A percentile compares a stretch with the other conserved stretches of the same genome.
Conservation (phyloP, 2,329 filamentous ascomycete species). For the Paecilomyces niveus region DNA sequence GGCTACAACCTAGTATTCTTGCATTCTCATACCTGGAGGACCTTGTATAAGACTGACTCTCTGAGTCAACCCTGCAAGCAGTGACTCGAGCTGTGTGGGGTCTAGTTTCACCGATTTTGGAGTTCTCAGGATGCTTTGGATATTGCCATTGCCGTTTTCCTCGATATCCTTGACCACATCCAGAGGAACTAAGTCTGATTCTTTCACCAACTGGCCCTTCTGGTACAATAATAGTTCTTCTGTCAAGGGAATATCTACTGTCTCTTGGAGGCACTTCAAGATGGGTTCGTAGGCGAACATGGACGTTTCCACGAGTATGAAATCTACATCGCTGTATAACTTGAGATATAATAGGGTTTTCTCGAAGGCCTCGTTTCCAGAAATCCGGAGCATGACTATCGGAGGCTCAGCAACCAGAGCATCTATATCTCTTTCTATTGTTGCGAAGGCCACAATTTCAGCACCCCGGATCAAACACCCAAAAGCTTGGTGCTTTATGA, state of each 20-base stretch:
- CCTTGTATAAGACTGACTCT: slow-evolving; percentile 61
- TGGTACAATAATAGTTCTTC: slow-evolving; percentile 43
- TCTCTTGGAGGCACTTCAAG: slow-evolving; percentile 51
- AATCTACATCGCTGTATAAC: slow-evolving; percentile 29
- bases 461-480: slow-evolving; percentile 51
- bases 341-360: slow-evolving; percentile 43
- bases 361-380: slow-evolving; percentile 38
- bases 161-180: slow-evolving; percentile 11
- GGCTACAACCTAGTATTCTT: background rate
- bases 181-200: slow-evolving; percentile 7
- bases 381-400: slow-evolving; percentile 46
- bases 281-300: slow-evolving; percentile 65
- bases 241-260: slow-evolving; percentile 50
- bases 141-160: slow-evolving; percentile 13
- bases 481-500: slow-evolving; percentile 55
- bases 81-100: slow-evolving; percentile 49
- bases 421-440: slow-evolving; percentile 46
- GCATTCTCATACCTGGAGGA: slow-evolving; percentile 52
- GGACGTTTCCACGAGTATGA: slow-evolving; percentile 57
- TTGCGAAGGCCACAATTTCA: slow-evolving; percentile 54
- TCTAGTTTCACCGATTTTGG: slow-evolving; percentile 37
- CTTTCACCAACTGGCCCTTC: slow-evolving; percentile 5
- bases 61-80: slow-evolving; percentile 48
- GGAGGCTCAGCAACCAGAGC: slow-evolving; percentile 39
- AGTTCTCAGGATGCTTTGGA: slow-evolving; percentile 24